These are phyloP conservation scores for Coprinopsis sp. DNA, from an alignment of 768 basidiomycete species.

Conservation along the genomic window DNA sequence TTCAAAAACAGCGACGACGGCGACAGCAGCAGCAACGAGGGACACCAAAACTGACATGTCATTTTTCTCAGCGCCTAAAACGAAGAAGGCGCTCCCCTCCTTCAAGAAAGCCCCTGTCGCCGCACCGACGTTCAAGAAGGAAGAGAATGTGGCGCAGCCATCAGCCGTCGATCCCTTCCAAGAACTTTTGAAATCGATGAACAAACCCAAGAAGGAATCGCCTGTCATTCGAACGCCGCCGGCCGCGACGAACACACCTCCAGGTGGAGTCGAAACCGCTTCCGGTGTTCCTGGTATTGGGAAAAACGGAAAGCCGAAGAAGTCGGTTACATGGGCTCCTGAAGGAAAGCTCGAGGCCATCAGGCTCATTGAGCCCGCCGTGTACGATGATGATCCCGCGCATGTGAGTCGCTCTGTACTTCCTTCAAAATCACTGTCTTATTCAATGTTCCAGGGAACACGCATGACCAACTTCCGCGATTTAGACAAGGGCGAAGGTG, in stretches of 20 bases:
- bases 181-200: constrained; percentile 76
- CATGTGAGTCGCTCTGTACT: constrained; percentile 62
- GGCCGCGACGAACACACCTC: constrained; percentile 27
- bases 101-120: constrained; percentile 69
- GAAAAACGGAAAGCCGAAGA: constrained; percentile 44
- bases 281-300: constrained; percentile 32
- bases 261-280: constrained; percentile 24
- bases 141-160: constrained; percentile 69
- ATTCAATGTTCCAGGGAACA: constrained; percentile 53
- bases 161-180: constrained; percentile 78
- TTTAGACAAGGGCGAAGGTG: constrained; percentile 84
- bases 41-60: constrained; percentile 83
- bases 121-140: constrained; percentile 38
- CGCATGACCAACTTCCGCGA: constrained; percentile 71
- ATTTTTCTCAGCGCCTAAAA: constrained; percentile 84
- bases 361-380: constrained; percentile 76
- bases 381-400: constrained; percentile 85
- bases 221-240: constrained; percentile 61
- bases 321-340: constrained; percentile 74
- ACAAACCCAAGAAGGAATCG: constrained; percentile 58
- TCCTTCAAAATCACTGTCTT: constrained; percentile 25
- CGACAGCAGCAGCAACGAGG: constrained; percentile 42
- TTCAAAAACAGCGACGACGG: constrained; percentile 5
- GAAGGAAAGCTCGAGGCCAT: constrained; percentile 71
- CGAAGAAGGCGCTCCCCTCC: constrained; percentile 76